phyloP scores from a whole-genome alignment of 495 filamentous ascomycete species.

The Mycothermus thermophilus region DNA sequence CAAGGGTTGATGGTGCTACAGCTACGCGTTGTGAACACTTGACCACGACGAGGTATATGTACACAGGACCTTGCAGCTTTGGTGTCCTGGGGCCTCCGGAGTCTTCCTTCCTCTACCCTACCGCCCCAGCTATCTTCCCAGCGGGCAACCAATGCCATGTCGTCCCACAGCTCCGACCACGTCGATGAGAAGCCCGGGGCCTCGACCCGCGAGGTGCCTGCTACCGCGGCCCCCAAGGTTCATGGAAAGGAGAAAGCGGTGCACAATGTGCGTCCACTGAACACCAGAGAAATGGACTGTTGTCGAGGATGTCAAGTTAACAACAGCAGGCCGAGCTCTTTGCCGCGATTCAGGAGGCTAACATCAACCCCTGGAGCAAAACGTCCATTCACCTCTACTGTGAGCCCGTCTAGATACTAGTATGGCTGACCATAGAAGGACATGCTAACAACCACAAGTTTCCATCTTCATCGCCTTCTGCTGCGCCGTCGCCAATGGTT shows the following conservation, averaged over 20 bases:
- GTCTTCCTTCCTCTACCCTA: neutral
- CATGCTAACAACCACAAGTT: slow-evolving; percentile 11
- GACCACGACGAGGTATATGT: no score
- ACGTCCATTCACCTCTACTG: slow-evolving; percentile 42
- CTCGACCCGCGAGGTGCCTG: slow-evolving; percentile 7
- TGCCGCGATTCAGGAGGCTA: slow-evolving; percentile 42
- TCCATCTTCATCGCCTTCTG: slow-evolving; percentile 32
- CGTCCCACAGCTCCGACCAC: slow-evolving; percentile 19
- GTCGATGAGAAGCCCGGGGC: slow-evolving; percentile 14
- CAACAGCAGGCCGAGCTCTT: slow-evolving; percentile 45
- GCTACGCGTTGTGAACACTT: no score
- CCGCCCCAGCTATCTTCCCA: neutral
- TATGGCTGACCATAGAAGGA: no score
- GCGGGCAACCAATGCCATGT: slow-evolving; percentile 13
- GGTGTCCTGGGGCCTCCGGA: no score
- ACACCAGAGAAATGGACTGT: no score
- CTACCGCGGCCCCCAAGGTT: slow-evolving; percentile 6
- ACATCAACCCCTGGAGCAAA: slow-evolving; percentile 42
- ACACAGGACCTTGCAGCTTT: no score
- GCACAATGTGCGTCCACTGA: slow-evolving; percentile 32
- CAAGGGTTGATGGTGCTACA: no score
- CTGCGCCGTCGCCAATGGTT: slow-evolving; percentile 40
- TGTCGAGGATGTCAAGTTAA: no score
- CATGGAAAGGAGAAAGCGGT: slow-evolving; percentile 33
- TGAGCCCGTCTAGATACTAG: no score